These are phyloP conservation scores for Candida sp. DNA, from an alignment of 1,139 yeast species.

Conservation along the genomic window DNA sequence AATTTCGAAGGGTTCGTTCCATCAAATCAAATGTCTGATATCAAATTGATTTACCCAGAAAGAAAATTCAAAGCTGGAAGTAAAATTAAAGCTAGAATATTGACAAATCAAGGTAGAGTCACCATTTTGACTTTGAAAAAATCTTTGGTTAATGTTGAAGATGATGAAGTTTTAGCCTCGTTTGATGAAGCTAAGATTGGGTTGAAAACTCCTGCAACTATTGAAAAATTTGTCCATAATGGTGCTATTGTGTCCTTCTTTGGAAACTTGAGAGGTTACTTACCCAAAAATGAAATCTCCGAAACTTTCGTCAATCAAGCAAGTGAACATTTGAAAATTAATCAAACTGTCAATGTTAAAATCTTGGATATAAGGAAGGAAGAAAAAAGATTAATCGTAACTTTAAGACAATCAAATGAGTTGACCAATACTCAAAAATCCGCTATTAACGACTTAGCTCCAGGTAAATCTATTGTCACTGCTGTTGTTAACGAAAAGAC, in stretches of 20 bases:
- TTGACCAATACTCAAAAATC: conserved; percentile 47
- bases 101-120: conserved; percentile 35
- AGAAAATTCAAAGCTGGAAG: conserved; percentile 84
- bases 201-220: conserved; percentile 68
- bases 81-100: conserved; percentile 71
- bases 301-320: conserved; percentile 83
- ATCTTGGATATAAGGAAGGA: conserved; percentile 57
- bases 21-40: conserved; percentile 76
- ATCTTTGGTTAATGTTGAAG: conserved; percentile 68
- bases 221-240: conserved; percentile 64
- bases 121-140: conserved; percentile 76
- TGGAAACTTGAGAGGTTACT: conserved; percentile 71
- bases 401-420: conserved; percentile 66
- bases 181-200: conserved; percentile 58
- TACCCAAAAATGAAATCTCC: conserved; percentile 86
- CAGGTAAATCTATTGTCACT: conserved; percentile 63
- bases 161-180: conserved; percentile 50
- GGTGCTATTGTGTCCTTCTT: conserved; percentile 88
- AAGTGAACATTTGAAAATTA: conserved; percentile 72
- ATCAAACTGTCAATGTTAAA: conserved; percentile 81
- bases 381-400: conserved; percentile 58
- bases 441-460: conserved; percentile 44
- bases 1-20: conserved; percentile 77
- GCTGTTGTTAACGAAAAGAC: conserved; percentile 72
- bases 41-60: conserved; percentile 84